phyloP scores from a whole-genome alignment of 192 early-diverging fungal genomes.

The Mortierella antarctica region DNA sequence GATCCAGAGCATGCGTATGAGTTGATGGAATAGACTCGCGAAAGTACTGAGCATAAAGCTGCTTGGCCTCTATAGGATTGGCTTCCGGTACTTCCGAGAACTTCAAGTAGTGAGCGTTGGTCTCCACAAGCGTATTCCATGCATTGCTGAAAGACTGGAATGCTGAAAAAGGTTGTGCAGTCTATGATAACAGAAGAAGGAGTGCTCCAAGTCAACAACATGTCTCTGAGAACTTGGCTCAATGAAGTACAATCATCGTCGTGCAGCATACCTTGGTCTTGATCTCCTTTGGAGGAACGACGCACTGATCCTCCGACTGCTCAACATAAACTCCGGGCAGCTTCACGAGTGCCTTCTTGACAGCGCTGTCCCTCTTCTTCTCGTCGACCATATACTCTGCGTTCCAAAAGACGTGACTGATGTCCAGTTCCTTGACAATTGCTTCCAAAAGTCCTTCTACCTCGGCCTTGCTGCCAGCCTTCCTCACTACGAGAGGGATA shows the following conservation, averaged over 20 bases:
- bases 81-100: constrained; percentile 7
- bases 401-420: constrained; percentile 63
- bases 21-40: constrained; percentile 1
- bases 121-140: constrained; percentile 55
- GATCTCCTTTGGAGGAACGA: constrained; percentile 61
- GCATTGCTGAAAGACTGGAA: constrained; percentile 62
- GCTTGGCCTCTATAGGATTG: constrained; percentile 26
- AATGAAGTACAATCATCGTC: constrained; percentile 1
- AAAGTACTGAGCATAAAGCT: constrained; percentile 36
- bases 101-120: constrained; percentile 17
- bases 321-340: constrained; percentile 32
- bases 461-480: constrained; percentile 18
- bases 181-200: constrained; percentile 7
- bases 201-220: not conserved
- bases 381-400: constrained; percentile 69
- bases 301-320: constrained; percentile 65
- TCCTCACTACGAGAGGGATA: constrained; percentile 63
- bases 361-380: constrained; percentile 47
- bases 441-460: constrained; percentile 54
- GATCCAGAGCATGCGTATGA: constrained; percentile 20
- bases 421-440: constrained; percentile 28
- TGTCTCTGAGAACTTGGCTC: not conserved
- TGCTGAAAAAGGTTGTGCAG: constrained; percentile 29
- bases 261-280: constrained; percentile 55
- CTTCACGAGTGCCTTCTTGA: constrained; percentile 23